Evolutionary conservation across 1,139 yeast species (phyloP).

Genomic region (Magnusiomyces magnusii): DNA sequence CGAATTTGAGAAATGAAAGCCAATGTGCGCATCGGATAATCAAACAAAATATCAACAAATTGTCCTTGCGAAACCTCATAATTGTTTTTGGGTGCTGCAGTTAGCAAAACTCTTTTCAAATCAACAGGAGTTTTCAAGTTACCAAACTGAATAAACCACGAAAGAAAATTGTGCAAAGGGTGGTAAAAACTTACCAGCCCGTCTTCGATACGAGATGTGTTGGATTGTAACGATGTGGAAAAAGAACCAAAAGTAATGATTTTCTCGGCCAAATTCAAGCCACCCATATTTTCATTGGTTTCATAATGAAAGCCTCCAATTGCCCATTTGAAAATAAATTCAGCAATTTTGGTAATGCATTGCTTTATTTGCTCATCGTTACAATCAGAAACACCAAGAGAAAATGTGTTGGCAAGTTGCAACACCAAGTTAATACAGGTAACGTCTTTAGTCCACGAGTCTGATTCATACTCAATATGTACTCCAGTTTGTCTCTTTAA

Average conservation of each 20-base stretch:
- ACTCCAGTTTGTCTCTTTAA: slow-evolving; percentile 64
- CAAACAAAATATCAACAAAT: slow-evolving; percentile 42
- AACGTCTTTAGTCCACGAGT: slow-evolving; percentile 63
- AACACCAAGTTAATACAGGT: slow-evolving; percentile 46
- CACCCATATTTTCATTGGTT: slow-evolving; percentile 6
- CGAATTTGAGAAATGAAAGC: slow-evolving; percentile 73
- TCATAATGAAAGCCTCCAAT: slow-evolving; percentile 19
- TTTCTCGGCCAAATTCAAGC: slow-evolving; percentile 14
- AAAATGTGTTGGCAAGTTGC: slow-evolving; percentile 34
- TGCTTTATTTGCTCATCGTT: slow-evolving; percentile 17
- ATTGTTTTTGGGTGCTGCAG: no score
- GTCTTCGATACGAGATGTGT: slow-evolving; percentile 32
- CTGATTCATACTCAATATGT: slow-evolving; percentile 91
- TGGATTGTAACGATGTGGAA: neutral
- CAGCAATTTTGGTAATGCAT: slow-evolving; percentile 24
- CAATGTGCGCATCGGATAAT: slow-evolving; percentile 68
- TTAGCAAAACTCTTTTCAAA: slow-evolving; percentile 26
- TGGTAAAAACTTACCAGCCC: slow-evolving; percentile 66
- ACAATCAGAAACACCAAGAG: slow-evolving; percentile 30
- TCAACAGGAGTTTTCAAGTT: slow-evolving; percentile 30
- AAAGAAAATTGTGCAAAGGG: slow-evolving; percentile 66
- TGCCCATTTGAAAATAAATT: slow-evolving; percentile 29
- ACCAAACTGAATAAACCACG: slow-evolving; percentile 59
- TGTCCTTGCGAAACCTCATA: slow-evolving; percentile 9
- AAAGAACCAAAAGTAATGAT: neutral